Evolutionary conservation across 805 yeast species (phyloP).

Genomic region (Sugiyamaella smithiae): DNA sequence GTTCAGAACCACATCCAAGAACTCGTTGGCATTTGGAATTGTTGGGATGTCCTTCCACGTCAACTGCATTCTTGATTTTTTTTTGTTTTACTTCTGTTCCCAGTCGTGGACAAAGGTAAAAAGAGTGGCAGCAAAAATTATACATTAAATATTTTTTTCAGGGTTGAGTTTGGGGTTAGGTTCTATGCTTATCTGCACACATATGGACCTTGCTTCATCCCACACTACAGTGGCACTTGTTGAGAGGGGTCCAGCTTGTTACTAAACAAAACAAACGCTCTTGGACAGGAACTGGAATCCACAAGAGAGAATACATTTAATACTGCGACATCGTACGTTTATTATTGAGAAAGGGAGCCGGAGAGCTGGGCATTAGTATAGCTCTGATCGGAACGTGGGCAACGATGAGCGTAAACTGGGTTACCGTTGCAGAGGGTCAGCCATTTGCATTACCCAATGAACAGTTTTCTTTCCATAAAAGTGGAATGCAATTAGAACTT

Average conservation of each 20-base stretch:
- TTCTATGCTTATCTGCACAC: neutral
- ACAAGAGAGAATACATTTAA: too few relatives aligned
- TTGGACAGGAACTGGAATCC: too few relatives aligned
- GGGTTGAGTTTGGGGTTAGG: conserved; percentile 2
- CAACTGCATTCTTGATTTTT: conserved; percentile 65
- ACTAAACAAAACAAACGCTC: too few relatives aligned
- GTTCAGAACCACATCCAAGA: conserved; percentile 94
- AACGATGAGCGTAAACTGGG: conserved; percentile 26
- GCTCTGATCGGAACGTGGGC: too few relatives aligned
- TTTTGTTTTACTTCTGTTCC: too few relatives aligned
- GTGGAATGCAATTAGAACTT: neutral
- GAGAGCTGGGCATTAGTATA: too few relatives aligned
- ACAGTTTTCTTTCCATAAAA: conserved; percentile 11
- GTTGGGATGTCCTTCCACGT: conserved; percentile 98
- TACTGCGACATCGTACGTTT: too few relatives aligned
- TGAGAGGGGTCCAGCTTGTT: too few relatives aligned
- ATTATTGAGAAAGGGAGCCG: too few relatives aligned
- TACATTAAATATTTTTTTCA: neutral
- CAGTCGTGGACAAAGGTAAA: conserved; percentile 3
- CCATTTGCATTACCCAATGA: conserved; percentile 24
- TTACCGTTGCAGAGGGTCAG: conserved; percentile 13
- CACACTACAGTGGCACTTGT: too few relatives aligned
- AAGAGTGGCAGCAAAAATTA: conserved; percentile 1
- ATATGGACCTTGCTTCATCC: too few relatives aligned
- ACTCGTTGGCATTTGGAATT: conserved; percentile 86